Evolutionary conservation across 148 eudicot species (phyloP).

Genomic region (Nepenthes gracilis): DNA sequence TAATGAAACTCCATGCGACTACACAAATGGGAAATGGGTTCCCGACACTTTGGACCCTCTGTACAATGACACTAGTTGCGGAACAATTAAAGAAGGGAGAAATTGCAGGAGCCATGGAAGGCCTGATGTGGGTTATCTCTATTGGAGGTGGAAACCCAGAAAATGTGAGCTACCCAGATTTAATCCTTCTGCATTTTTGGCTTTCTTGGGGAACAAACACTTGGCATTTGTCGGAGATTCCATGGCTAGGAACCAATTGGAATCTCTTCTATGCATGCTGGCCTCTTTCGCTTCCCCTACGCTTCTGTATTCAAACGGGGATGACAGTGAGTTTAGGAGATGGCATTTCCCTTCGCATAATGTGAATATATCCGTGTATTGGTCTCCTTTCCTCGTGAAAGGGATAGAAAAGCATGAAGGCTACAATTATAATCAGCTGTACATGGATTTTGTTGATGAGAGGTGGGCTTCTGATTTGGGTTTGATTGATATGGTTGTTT

Average conservation of each 20-base stretch:
- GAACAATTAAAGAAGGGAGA: slow-evolving; percentile 62
- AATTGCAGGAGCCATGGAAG: slow-evolving; percentile 78
- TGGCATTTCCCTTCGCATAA: slow-evolving; percentile 3
- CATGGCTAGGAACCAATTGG: slow-evolving; percentile 85
- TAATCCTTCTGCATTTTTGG: slow-evolving; percentile 52
- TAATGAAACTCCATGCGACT: slow-evolving; percentile 37
- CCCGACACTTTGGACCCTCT: slow-evolving; percentile 38
- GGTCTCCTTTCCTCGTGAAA: slow-evolving; percentile 18
- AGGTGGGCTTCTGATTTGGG: slow-evolving; percentile 64
- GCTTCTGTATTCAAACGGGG: slow-evolving; percentile 48
- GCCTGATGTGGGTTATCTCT: slow-evolving; percentile 56
- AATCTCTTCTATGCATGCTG: slow-evolving; percentile 72
- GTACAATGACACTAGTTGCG: slow-evolving; percentile 70
- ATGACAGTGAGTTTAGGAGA: slow-evolving; percentile 58
- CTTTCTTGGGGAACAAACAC: slow-evolving; percentile 41
- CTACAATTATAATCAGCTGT: slow-evolving; percentile 32
- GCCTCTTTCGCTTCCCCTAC: slow-evolving; percentile 41
- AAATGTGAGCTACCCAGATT: slow-evolving; percentile 59
- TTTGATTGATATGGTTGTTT: slow-evolving; percentile 55
- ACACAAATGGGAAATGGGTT: slow-evolving; percentile 69
- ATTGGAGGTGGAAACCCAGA: slow-evolving; percentile 78
- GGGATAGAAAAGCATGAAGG: slow-evolving; percentile 49
- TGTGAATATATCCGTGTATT: slow-evolving; percentile 1
- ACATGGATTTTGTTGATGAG: slow-evolving; percentile 62
- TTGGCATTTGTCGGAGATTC: slow-evolving; percentile 96